phyloP scores from a whole-genome alignment of 179 eudicot species.

The Beta corolliflora region DNA sequence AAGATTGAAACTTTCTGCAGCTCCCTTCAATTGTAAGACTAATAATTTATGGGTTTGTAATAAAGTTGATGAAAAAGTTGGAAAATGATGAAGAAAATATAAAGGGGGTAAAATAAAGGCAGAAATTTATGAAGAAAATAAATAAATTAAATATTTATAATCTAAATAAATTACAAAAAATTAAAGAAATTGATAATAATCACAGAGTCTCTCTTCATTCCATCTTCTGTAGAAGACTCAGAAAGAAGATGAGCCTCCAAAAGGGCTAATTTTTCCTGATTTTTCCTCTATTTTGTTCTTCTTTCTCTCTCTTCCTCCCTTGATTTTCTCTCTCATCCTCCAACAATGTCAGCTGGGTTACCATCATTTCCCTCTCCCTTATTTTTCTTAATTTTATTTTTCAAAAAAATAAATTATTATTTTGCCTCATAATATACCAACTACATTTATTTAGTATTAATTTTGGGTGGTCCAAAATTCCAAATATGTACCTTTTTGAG shows the following conservation, averaged over 20 bases:
- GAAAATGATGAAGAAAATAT: not conserved
- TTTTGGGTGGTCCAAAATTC: slow-evolving; percentile 27
- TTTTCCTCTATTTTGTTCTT: slow-evolving; percentile 21
- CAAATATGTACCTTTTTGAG: not conserved
- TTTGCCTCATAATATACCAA: slow-evolving; percentile 18
- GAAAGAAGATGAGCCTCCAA: slow-evolving; percentile 43
- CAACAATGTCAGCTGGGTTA: slow-evolving; percentile 12
- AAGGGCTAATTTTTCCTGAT: slow-evolving; percentile 17
- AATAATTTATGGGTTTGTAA: not conserved
- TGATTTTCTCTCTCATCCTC: slow-evolving; percentile 42
- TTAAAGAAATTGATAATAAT: not conserved
- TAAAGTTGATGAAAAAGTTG: not conserved
- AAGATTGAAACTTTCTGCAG: slow-evolving; percentile 36
- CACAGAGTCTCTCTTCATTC: slow-evolving; percentile 14
- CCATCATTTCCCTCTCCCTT: not conserved
- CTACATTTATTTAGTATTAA: slow-evolving; percentile 10
- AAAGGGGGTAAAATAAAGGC: not conserved
- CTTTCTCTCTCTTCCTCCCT: slow-evolving; percentile 26
- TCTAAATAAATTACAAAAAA: not conserved
- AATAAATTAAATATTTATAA: not conserved
- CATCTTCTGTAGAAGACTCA: slow-evolving; percentile 36
- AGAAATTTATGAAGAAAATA: not conserved
- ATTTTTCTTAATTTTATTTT: not conserved
- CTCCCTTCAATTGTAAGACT: slow-evolving; percentile 14
- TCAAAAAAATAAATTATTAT: not conserved